Evolutionary conservation across 2,329 filamentous ascomycete species (phyloP).

Genomic region (Claviceps arundinis): DNA sequence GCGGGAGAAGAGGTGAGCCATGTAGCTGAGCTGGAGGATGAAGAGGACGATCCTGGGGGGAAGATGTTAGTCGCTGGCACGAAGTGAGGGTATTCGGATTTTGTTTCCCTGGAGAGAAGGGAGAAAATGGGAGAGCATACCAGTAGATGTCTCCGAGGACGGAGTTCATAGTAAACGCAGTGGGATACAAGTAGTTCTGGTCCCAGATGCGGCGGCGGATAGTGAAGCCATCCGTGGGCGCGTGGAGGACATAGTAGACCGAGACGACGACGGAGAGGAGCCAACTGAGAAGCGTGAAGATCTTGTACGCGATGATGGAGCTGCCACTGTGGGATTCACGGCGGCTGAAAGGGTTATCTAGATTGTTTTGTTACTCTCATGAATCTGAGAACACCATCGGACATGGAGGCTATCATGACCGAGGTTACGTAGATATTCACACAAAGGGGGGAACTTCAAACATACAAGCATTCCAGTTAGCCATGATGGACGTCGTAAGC

Average conservation of each 20-base stretch:
- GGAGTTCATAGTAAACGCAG: slow-evolving; percentile 63
- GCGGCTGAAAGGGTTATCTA: slow-evolving; percentile 65
- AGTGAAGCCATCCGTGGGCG: slow-evolving; percentile 47
- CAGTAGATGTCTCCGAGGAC: slow-evolving; percentile 60
- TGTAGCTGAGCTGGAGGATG: slow-evolving; percentile 61
- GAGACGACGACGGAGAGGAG: slow-evolving; percentile 57
- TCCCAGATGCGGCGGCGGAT: slow-evolving; percentile 58
- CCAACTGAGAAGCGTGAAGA: slow-evolving; percentile 63
- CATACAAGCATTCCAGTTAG: background rate
- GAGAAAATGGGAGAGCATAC: slow-evolving; percentile 28
- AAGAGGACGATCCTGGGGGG: slow-evolving; percentile 53
- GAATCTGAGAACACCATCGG: too few species aligned
- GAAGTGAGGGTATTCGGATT: too few species aligned
- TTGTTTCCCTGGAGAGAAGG: too few species aligned
- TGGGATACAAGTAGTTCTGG: slow-evolving; percentile 52
- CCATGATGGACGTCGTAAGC: background rate
- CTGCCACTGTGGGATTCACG: slow-evolving; percentile 50
- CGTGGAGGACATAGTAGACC: slow-evolving; percentile 59
- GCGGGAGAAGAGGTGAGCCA: slow-evolving; percentile 61
- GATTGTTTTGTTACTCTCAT: too few species aligned
- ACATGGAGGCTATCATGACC: too few species aligned
- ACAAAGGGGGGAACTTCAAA: background rate
- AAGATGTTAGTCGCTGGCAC: too few species aligned
- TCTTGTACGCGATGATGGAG: slow-evolving; percentile 59
- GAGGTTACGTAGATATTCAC: background rate